Conservation (phyloP, 2,329 filamentous ascomycete genomes). For the Ascochyta clinopodiicola region DNA sequence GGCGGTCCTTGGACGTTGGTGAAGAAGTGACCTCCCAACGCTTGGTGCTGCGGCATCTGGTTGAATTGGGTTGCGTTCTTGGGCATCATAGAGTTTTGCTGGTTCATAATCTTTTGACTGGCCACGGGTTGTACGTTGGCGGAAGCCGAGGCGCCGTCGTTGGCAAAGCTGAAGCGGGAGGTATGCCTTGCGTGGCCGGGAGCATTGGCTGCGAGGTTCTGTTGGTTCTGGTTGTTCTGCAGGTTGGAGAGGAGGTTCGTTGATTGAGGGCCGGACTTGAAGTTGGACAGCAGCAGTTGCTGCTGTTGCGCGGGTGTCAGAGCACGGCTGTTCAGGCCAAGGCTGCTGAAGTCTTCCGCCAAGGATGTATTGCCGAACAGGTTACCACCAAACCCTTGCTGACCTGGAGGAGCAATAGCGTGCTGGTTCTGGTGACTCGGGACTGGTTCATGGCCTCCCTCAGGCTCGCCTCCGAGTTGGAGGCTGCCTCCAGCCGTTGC, state of each 20-base stretch:
- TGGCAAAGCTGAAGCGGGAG: conserved; percentile 87
- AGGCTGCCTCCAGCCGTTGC: conserved; percentile 73
- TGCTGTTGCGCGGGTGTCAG: conserved; percentile 82
- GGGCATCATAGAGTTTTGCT: conserved; percentile 86
- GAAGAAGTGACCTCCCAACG: conserved; percentile 74
- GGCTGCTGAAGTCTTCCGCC: conserved; percentile 47
- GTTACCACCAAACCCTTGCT: conserved; percentile 61
- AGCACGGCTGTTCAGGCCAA: conserved; percentile 67
- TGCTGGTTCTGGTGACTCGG: conserved; percentile 67
- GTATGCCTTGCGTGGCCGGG: conserved; percentile 80
- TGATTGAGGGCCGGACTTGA: conserved; percentile 59
- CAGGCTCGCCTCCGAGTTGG: conserved; percentile 90
- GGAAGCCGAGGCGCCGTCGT: conserved; percentile 68
- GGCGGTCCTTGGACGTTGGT: conserved; percentile 88
- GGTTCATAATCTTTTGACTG: conserved; percentile 81
- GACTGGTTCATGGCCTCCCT: conserved; percentile 71
- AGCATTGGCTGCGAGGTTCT: conserved; percentile 61
- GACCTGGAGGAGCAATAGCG: conserved; percentile 78
- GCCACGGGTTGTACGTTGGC: conserved; percentile 76
- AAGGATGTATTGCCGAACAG: conserved; percentile 46
- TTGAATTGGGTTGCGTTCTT: conserved; percentile 56
- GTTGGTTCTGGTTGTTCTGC: conserved; percentile 54
- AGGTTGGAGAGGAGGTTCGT: conserved; percentile 61
- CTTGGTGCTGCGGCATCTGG: conserved; percentile 61
- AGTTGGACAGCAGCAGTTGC: conserved; percentile 67